A percentile compares a stretch with the other conserved stretches of the same genome.
Conservation (phyloP, 78 protist species). For the Dictyostelium capitatum region DNA sequence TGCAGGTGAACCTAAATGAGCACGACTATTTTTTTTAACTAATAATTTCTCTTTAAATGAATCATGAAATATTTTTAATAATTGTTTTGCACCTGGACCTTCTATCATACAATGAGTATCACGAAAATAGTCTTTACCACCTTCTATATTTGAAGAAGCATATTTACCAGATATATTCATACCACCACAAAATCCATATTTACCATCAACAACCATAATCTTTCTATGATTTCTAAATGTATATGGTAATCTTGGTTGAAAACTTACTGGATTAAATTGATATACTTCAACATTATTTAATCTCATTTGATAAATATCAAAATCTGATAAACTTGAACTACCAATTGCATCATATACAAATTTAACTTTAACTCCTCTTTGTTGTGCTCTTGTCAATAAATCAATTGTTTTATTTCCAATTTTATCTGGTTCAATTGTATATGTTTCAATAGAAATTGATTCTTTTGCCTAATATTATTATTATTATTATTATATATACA, state of each 20-base stretch:
- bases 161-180: constrained; percentile 83
- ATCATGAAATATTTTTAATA: constrained; percentile 32
- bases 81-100: constrained; percentile 63
- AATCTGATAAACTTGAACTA: constrained; percentile 48
- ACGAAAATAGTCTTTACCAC: constrained; percentile 60
- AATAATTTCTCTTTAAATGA: neutral
- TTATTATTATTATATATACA: neutral
- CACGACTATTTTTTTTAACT: neutral
- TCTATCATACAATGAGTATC: constrained; percentile 81
- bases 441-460: constrained; percentile 54
- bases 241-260: neutral
- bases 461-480: constrained; percentile 53
- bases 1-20: neutral
- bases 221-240: constrained; percentile 77
- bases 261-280: constrained; percentile 42
- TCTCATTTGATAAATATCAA: neutral
- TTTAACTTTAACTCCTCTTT: constrained; percentile 62
- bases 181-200: constrained; percentile 82
- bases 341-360: constrained; percentile 81
- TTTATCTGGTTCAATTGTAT: constrained; percentile 76
- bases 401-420: constrained; percentile 63
- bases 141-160: constrained; percentile 35
- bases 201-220: constrained; percentile 73
- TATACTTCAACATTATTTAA: neutral
- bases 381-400: constrained; percentile 48